These are phyloP conservation scores for Parachaetomium inaequale DNA, from an alignment of 495 filamentous ascomycete genomes.

Conservation along the genomic window DNA sequence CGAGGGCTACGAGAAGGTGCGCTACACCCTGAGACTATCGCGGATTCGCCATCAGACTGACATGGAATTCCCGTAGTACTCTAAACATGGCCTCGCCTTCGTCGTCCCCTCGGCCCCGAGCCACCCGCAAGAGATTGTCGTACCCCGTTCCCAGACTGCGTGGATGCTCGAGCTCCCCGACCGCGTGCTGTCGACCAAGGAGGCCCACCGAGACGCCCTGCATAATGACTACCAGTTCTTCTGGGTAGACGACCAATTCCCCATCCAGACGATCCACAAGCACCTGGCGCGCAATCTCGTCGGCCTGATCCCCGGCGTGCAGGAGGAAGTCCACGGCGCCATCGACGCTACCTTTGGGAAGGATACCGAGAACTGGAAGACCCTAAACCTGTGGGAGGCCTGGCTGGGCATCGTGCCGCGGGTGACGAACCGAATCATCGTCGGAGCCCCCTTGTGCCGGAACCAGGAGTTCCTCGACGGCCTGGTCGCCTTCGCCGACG, in stretches of 20 bases:
- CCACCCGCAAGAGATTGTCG: slow-evolving; percentile 35
- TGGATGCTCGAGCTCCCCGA: slow-evolving; percentile 41
- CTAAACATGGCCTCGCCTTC: slow-evolving; percentile 32
- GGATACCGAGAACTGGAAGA: slow-evolving; percentile 34
- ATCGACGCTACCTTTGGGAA: slow-evolving; percentile 32
- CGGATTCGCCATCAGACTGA: neutral
- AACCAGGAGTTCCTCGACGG: slow-evolving; percentile 29
- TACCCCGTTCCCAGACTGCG: slow-evolving; percentile 32
- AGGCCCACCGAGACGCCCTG: slow-evolving; percentile 33
- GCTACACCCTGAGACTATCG: neutral
- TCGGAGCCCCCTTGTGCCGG: slow-evolving; percentile 27
- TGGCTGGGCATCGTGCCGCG: slow-evolving; percentile 33
- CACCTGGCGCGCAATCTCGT: slow-evolving; percentile 34
- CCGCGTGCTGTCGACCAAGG: slow-evolving; percentile 28
- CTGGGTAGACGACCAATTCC: slow-evolving; percentile 30
- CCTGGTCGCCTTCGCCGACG: slow-evolving; percentile 35
- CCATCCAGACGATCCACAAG: slow-evolving; percentile 35
- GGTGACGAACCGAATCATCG: slow-evolving; percentile 34
- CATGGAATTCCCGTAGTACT: slow-evolving; percentile 24
- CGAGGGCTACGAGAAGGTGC: slow-evolving; percentile 37
- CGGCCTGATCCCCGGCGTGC: slow-evolving; percentile 32
- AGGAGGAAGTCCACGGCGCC: slow-evolving; percentile 32
- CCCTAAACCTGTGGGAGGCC: slow-evolving; percentile 35
- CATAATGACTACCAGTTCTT: slow-evolving; percentile 36
- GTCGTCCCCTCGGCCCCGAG: slow-evolving; percentile 32